Percentiles rank a stretch among this genome's conserved stretches.
These are phyloP conservation scores for Curvularia eragrostidis DNA, from an alignment of 2,329 filamentous ascomycete species.

Conservation along the genomic window DNA sequence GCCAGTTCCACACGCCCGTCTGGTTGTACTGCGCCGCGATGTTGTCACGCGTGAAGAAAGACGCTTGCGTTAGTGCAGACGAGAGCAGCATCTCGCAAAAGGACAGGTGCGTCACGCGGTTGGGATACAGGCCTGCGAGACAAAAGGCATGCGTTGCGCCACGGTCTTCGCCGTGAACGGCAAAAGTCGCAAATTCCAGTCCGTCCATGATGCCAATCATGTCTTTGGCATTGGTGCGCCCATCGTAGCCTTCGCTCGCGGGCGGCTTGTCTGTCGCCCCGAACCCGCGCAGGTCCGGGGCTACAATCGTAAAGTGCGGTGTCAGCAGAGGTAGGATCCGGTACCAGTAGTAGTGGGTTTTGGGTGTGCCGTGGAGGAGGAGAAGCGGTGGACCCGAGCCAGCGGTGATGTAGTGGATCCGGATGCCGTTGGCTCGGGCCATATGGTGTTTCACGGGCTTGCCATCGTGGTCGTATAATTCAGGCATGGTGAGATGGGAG, in stretches of 20 bases:
- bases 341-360: slow-evolving; percentile 47
- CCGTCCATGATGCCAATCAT: slow-evolving; percentile 43
- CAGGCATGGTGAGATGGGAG: slow-evolving; percentile 23
- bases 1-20: slow-evolving; percentile 32
- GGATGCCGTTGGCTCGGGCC: slow-evolving; percentile 32
- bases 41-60: slow-evolving; percentile 31
- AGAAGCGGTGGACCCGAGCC: slow-evolving; percentile 29
- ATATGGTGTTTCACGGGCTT: slow-evolving; percentile 25
- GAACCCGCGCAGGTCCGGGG: slow-evolving; percentile 48
- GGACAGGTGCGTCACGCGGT: slow-evolving; percentile 26
- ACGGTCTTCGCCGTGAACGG: slow-evolving; percentile 67
- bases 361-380: slow-evolving; percentile 32
- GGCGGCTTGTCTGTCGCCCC: slow-evolving; percentile 52
- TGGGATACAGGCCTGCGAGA: slow-evolving; percentile 25
- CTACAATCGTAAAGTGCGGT: slow-evolving; percentile 47
- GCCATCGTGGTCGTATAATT: slow-evolving; percentile 26
- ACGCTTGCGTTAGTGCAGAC: slow-evolving; percentile 22
- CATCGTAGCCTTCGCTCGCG: slow-evolving; percentile 47
- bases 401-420: slow-evolving; percentile 31
- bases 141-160: slow-evolving; percentile 30
- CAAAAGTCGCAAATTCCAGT: slow-evolving; percentile 73
- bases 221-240: slow-evolving; percentile 45
- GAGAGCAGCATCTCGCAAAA: slow-evolving; percentile 34
- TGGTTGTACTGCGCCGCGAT: slow-evolving; percentile 31
- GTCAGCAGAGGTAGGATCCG: slow-evolving; percentile 45